phyloP scores from a whole-genome alignment of 2,329 filamentous ascomycete genomes.

The Epicoccum sorghinum region DNA sequence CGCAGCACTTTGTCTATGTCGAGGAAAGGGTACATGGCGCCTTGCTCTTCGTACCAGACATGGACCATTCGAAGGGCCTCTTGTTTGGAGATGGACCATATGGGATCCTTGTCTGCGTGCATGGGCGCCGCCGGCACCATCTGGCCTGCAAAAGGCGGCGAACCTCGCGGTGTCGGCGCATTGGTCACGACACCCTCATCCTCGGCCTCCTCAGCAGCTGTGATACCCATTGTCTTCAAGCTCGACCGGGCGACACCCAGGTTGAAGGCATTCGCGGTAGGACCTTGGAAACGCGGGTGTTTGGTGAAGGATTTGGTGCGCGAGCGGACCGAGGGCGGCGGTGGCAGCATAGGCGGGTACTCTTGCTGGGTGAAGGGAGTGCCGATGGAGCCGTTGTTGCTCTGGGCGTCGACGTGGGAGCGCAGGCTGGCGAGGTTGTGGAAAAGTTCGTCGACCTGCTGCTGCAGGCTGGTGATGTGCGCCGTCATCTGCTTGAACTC shows the following conservation, averaged over 20 bases:
- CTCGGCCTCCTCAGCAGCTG: conserved; percentile 64
- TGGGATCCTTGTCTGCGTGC: conserved; percentile 69
- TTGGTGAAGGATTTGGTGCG: conserved; percentile 48
- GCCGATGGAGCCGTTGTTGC: conserved; percentile 38
- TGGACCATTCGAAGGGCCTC: conserved; percentile 80
- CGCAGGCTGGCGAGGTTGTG: conserved; percentile 73
- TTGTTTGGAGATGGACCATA: conserved; percentile 78
- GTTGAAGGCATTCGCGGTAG: conserved; percentile 84
- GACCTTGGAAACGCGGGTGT: conserved; percentile 75
- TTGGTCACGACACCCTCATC: conserved; percentile 63
- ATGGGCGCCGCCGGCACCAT: conserved; percentile 27
- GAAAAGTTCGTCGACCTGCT: conserved; percentile 81
- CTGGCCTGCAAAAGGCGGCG: conserved; percentile 37
- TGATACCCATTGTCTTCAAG: conserved; percentile 87
- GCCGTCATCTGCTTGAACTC: conserved; percentile 83
- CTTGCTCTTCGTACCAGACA: conserved; percentile 87
- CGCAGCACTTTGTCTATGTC: conserved; percentile 73
- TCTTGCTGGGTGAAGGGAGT: conserved; percentile 40
- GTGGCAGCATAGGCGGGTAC: conserved; percentile 43
- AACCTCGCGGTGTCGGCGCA: conserved; percentile 59
- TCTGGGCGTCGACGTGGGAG: conserved; percentile 48
- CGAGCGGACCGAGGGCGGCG: conserved; percentile 47
- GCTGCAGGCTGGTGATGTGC: conserved; percentile 76
- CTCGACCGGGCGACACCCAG: conserved; percentile 87
- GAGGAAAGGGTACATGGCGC: conserved; percentile 88